Conservation (phyloP, 1,284 basidiomycete genomes). For the Ustilago lituana region DNA sequence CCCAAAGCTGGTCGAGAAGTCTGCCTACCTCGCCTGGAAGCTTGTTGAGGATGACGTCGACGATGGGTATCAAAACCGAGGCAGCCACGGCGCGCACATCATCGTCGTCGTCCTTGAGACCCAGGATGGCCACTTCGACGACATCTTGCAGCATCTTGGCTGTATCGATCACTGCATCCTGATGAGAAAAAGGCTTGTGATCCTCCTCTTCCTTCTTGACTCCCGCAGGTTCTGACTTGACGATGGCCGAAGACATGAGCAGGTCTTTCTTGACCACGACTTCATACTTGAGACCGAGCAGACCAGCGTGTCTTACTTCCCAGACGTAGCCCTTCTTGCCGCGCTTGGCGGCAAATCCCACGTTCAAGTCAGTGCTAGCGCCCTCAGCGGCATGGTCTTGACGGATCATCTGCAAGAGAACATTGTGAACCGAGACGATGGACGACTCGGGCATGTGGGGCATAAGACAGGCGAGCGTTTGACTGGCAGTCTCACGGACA, state of each 20-base stretch:
- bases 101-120: slow-evolving; percentile 89
- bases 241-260: slow-evolving; percentile 68
- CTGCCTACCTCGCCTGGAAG: slow-evolving; percentile 71
- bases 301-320: slow-evolving; percentile 96
- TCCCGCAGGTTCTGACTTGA: slow-evolving; percentile 5
- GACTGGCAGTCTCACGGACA: slow-evolving; percentile 93
- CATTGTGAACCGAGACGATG: slow-evolving; percentile 80
- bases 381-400: slow-evolving; percentile 74
- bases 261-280: slow-evolving; percentile 90
- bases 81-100: slow-evolving; percentile 97
- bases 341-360: slow-evolving; percentile 68
- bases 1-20: slow-evolving; percentile 88
- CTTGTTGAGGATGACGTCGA: slow-evolving; percentile 79
- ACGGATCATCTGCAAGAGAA: slow-evolving; percentile 90
- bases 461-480: slow-evolving; percentile 89
- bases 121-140: slow-evolving; percentile 67
- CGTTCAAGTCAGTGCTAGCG: slow-evolving; percentile 13
- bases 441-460: slow-evolving; percentile 82
- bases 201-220: slow-evolving; percentile 42
- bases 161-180: slow-evolving; percentile 12
- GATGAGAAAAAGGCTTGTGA: background rate
- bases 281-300: slow-evolving; percentile 96
- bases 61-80: slow-evolving; percentile 86
- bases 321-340: slow-evolving; percentile 77
- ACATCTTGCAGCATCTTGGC: slow-evolving; percentile 53